Evolutionary conservation across 2,329 filamentous ascomycete species (phyloP).

Genomic region (Aaosphaeria pasadenensis): DNA sequence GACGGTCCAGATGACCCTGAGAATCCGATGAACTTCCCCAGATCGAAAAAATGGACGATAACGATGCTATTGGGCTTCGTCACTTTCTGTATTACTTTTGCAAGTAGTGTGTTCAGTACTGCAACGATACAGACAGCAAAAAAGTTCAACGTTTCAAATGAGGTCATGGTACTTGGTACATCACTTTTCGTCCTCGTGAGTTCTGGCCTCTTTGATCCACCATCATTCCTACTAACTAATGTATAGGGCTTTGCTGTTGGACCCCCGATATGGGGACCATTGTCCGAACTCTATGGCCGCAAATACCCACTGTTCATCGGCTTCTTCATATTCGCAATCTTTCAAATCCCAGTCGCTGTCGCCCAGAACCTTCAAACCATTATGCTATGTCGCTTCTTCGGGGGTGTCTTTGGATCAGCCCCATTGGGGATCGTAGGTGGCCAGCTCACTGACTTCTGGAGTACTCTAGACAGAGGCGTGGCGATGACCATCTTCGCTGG

Average conservation of each 20-base stretch:
- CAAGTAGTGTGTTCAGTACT: constrained; percentile 46
- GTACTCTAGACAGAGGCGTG: constrained; percentile 46
- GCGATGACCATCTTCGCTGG: constrained; percentile 43
- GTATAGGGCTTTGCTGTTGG: neutral
- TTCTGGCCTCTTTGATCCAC: neutral
- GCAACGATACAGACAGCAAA: constrained; percentile 39
- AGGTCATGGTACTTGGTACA: constrained; percentile 47
- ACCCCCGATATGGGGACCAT: constrained; percentile 17
- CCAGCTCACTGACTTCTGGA: constrained; percentile 49
- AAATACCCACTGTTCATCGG: constrained; percentile 49
- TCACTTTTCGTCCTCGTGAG: constrained; percentile 41
- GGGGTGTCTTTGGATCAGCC: constrained; percentile 52
- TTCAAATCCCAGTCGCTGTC: constrained; percentile 55
- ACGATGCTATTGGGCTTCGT: constrained; percentile 42
- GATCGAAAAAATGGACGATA: constrained; percentile 40
- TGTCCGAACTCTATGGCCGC: constrained; percentile 58
- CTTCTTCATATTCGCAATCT: constrained; percentile 49
- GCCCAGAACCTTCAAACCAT: constrained; percentile 51
- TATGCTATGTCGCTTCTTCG: constrained; percentile 54
- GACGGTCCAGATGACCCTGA: constrained; percentile 7
- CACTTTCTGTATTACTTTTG: constrained; percentile 49
- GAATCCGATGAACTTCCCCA: constrained; percentile 25
- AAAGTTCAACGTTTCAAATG: constrained; percentile 41
- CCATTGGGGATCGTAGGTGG: constrained; percentile 52
- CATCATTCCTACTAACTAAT: neutral